phyloP scores from a whole-genome alignment of 2,329 filamentous ascomycete species.

The Diplodia scrobiculata region DNA sequence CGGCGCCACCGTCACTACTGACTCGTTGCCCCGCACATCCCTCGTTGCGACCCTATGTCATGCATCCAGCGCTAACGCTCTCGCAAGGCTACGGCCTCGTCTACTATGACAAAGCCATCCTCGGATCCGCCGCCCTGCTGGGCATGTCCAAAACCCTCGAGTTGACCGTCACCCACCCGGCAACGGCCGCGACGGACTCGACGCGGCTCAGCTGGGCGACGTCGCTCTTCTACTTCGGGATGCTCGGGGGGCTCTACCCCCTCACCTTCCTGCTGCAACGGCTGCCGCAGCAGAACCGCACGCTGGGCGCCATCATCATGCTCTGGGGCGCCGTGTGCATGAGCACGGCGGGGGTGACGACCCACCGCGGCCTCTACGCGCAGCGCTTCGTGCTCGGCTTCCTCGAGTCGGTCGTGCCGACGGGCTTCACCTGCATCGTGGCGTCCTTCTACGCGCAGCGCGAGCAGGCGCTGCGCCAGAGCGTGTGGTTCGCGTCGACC shows the following conservation, averaged over 20 bases:
- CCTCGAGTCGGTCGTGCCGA: slow-evolving; percentile 59
- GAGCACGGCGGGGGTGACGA: slow-evolving; percentile 64
- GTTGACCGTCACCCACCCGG: slow-evolving; percentile 58
- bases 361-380: slow-evolving; percentile 62
- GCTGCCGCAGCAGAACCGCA: slow-evolving; percentile 62
- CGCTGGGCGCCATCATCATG: slow-evolving; percentile 65
- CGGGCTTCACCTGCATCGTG: slow-evolving; percentile 60
- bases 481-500: slow-evolving; percentile 37
- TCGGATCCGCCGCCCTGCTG: slow-evolving; percentile 72
- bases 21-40: neutral
- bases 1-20: neutral
- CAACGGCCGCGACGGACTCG: slow-evolving; percentile 61
- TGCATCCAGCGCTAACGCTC: slow-evolving; percentile 36
- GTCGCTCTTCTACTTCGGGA: slow-evolving; percentile 78
- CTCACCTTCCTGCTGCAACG: slow-evolving; percentile 71
- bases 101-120: slow-evolving; percentile 74
- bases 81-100: slow-evolving; percentile 63
- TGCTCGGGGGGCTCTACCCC: slow-evolving; percentile 72
- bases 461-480: slow-evolving; percentile 43
- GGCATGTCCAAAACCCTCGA: slow-evolving; percentile 72
- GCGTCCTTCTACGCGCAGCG: slow-evolving; percentile 46
- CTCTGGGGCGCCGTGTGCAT: slow-evolving; percentile 69
- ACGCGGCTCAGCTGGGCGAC: slow-evolving; percentile 74
- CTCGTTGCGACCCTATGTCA: neutral
- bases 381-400: slow-evolving; percentile 61